A percentile compares a stretch with the other conserved stretches of the same genome.
phyloP scores from a whole-genome alignment of 116 monocot genomes.

The Dioscorea cayenensis region DNA sequence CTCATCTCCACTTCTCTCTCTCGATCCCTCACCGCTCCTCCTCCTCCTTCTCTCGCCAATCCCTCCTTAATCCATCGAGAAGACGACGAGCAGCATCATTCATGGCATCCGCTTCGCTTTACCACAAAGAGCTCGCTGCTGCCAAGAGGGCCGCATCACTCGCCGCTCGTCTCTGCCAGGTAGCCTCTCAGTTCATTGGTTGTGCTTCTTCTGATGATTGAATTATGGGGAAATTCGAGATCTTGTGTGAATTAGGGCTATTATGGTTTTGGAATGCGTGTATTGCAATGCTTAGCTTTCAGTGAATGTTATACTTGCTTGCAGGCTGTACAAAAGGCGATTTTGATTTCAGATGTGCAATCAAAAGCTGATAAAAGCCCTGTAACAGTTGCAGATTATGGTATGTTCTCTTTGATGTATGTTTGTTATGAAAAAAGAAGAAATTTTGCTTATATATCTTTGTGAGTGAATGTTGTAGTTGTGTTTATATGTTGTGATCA shows the following conservation, averaged over 20 bases:
- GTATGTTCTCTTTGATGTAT: slow-evolving; percentile 21
- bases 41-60: background rate
- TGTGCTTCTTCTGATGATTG: background rate
- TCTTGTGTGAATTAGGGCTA: background rate
- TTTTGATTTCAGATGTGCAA: slow-evolving; percentile 78
- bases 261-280: too few relatives aligned
- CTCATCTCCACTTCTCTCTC: background rate
- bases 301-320: background rate
- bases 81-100: background rate
- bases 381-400: slow-evolving; percentile 97
- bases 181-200: background rate
- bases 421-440: background rate
- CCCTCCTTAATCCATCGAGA: background rate
- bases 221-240: background rate
- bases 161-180: slow-evolving; percentile 85
- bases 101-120: slow-evolving; percentile 1
- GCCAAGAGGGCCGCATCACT: slow-evolving; percentile 92
- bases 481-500: background rate
- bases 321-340: slow-evolving; percentile 69
- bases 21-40: background rate
- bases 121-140: slow-evolving; percentile 67
- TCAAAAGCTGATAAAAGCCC: slow-evolving; percentile 93
- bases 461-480: background rate
- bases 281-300: too few relatives aligned
- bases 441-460: too few relatives aligned